Evolutionary conservation across 208 protist species (phyloP), one percentile per base, ranked within the genome.

Genomic region (Histomonas meleagridis): DNA sequence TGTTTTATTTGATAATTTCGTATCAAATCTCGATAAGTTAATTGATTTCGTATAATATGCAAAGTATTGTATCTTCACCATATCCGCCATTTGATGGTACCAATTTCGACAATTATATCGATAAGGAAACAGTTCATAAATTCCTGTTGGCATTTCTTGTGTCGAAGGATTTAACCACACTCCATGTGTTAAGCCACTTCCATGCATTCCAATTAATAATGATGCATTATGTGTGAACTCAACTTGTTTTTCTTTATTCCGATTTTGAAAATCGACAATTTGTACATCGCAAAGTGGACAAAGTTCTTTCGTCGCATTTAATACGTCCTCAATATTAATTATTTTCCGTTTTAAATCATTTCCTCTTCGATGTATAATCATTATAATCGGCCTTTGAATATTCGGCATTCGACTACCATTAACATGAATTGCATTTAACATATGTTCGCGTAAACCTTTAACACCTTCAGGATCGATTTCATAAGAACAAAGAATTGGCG

Each of bases 61-160:
- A 38, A 43, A 53, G 55, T 86, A 86, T 38, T 86, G 26, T 38
- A 86, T n/a, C 18, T 26, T 10, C 9, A 28, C 40, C 23, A 55
- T 86, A 14, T n/a, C 12, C 3, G n/a, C 21, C 23, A 86, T 43
- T 86, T 86, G 43, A 18, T 51, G 7, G 26, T 86, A 86, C 76
- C 76, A 86, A 55, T 51, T 14, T 35, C 76, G 7, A n/a, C 76
- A 86, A 7, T 7, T 49, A 35, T 86, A 86, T 28, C 32, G 32
- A 86, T 86, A 86, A 51, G 76, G 76, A 0, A 86, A 46, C 9
- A 86, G 32, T 86, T 86, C 76, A 51, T 57, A 3, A n/a, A 86
- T 9, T 18, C 26, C 76, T 7, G 76, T 86, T 38, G 40, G 40
- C 3, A 21, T 32, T 38, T 35, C 46, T 5, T 51, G 7, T 86